Conservation (phyloP, 257 asterid species). For the Paraleonurus japonicus region DNA sequence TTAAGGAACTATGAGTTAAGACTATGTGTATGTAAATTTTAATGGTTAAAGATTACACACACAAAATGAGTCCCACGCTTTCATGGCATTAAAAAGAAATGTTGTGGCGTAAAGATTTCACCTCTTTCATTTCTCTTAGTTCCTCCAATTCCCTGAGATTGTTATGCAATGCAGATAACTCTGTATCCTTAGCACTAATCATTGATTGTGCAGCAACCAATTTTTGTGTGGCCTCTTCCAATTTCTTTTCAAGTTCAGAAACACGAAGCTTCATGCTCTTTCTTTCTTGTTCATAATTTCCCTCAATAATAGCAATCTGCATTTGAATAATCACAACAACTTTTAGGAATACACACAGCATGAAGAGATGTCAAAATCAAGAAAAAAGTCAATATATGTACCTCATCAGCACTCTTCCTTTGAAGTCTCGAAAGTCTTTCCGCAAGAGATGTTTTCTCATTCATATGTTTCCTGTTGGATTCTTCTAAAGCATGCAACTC, state of each 20-base stretch:
- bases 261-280: slow-evolving; percentile 52
- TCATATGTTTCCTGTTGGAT: slow-evolving; percentile 60
- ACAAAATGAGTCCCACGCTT: neutral
- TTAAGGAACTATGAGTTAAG: slow-evolving; percentile 22
- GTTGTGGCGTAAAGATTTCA: slow-evolving; percentile 22
- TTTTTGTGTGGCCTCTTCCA: slow-evolving; percentile 56
- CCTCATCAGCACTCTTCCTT: slow-evolving; percentile 66
- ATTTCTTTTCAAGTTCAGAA: slow-evolving; percentile 72
- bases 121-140: slow-evolving; percentile 99
- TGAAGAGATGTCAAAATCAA: slow-evolving; percentile 8
- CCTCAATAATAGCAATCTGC: slow-evolving; percentile 57
- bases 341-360: slow-evolving; percentile 15
- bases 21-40: slow-evolving; percentile 3
- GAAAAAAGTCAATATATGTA: slow-evolving; percentile 15
- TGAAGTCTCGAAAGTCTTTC: slow-evolving; percentile 67
- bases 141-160: slow-evolving; percentile 86
- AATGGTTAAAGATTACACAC: neutral
- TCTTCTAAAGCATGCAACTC: slow-evolving; percentile 78
- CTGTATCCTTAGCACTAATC: slow-evolving; percentile 58
- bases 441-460: slow-evolving; percentile 67
- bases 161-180: slow-evolving; percentile 61
- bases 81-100: slow-evolving; percentile 1
- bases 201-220: slow-evolving; percentile 55
- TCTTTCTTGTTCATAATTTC: slow-evolving; percentile 65
- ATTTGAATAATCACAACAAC: slow-evolving; percentile 23